phyloP scores from a whole-genome alignment of 164 flowering plant genomes.

The Magnolia sinica region DNA sequence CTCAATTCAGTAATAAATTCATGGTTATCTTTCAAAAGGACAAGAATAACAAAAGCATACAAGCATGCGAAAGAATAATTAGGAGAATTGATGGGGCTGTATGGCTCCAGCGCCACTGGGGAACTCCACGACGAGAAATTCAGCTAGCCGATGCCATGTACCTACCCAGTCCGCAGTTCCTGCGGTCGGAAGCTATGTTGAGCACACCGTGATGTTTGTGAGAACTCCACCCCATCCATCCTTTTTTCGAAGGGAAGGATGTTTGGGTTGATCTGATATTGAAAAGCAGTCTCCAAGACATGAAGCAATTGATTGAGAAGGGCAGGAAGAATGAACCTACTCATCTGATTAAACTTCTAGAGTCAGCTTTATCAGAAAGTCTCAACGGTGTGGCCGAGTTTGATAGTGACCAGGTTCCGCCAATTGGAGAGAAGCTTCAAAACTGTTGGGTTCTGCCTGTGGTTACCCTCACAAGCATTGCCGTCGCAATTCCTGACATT shows the following conservation, averaged over 20 bases:
- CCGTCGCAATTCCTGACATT: conserved; percentile 45
- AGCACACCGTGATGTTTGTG: too few species aligned
- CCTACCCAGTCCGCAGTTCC: too few species aligned
- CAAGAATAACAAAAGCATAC: too few species aligned
- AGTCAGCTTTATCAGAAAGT: conserved; percentile 13
- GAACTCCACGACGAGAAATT: conserved; percentile 34
- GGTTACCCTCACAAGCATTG: conserved; percentile 57
- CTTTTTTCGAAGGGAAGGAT: conserved; percentile 39
- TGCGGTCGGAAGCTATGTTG: too few species aligned
- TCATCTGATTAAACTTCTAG: conserved; percentile 37
- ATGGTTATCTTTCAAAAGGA: too few species aligned
- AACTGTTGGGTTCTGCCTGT: conserved; percentile 67
- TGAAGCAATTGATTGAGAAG: conserved; percentile 31
- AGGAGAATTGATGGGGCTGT: too few species aligned
- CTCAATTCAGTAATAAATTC: too few species aligned
- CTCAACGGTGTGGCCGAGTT: conserved; percentile 43
- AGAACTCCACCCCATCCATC: too few species aligned
- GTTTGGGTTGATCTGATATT: conserved; percentile 38
- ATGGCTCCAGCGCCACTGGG: too few species aligned
- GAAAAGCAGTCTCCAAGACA: conserved; percentile 28
- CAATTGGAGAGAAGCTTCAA: conserved; percentile 35
- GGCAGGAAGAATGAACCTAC: conserved; percentile 39
- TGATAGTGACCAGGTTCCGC: conserved; percentile 41
- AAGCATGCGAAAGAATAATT: too few species aligned
- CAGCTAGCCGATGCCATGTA: background rate